Conservation (phyloP, 1,139 yeast genomes). For the Geotrichum reessii region DNA sequence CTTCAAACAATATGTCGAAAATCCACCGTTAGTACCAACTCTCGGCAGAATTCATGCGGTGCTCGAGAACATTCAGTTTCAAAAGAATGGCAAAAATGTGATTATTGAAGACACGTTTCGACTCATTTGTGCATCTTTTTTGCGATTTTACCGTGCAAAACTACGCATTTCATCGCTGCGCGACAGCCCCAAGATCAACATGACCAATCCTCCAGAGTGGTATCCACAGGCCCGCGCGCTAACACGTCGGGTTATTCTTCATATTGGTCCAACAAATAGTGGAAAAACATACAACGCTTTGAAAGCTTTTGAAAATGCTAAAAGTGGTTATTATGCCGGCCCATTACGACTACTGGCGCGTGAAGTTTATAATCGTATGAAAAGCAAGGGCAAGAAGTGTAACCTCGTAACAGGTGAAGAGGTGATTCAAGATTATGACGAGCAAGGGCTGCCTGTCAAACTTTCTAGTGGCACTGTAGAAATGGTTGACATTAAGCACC, state of each 20-base stretch:
- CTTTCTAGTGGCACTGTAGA: constrained; percentile 88
- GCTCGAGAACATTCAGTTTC: constrained; percentile 12
- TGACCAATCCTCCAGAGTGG: constrained; percentile 65
- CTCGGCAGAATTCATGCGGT: constrained; percentile 14
- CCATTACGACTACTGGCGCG: constrained; percentile 86
- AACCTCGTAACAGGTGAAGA: constrained; percentile 94
- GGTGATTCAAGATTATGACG: constrained; percentile 61
- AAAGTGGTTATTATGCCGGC: constrained; percentile 91
- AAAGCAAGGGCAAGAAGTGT: constrained; percentile 59
- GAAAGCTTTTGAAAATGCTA: constrained; percentile 56
- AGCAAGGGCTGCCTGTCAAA: constrained; percentile 60
- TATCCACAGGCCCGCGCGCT: constrained; percentile 80
- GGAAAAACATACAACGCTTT: constrained; percentile 92
- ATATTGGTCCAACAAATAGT: constrained; percentile 94
- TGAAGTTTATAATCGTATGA: constrained; percentile 81
- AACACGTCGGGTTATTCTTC: constrained; percentile 75
- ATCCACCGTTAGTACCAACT: constrained; percentile 19
- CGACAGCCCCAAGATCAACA: constrained; percentile 16
- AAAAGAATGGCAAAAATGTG: background rate
- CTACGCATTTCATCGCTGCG: constrained; percentile 10
- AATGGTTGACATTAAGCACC: constrained; percentile 67
- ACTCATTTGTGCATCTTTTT: constrained; percentile 10
- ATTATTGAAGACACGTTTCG: background rate
- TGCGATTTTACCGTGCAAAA: constrained; percentile 16
- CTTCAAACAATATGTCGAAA: constrained; percentile 13